phyloP scores from a whole-genome alignment of 208 protist genomes.

The Porcisia hertigi region DNA sequence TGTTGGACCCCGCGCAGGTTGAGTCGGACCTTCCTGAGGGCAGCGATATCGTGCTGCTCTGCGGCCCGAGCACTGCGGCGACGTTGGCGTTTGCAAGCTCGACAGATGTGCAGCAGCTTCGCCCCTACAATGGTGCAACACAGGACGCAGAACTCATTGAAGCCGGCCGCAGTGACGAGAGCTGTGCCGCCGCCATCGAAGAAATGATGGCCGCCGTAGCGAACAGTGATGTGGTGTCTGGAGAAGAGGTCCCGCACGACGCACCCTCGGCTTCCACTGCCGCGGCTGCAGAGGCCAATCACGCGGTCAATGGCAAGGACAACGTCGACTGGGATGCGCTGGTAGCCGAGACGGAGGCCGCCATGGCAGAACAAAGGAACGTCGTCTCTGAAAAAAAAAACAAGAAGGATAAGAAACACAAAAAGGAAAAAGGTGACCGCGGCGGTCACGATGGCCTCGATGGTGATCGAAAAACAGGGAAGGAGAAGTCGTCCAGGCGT shows the following conservation, averaged over 20 bases:
- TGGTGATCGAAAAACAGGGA: not conserved
- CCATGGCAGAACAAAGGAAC: not conserved
- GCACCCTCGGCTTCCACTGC: not conserved
- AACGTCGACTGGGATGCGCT: not conserved
- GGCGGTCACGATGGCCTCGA: not conserved
- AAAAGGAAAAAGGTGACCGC: slow-evolving; percentile 13
- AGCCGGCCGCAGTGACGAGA: slow-evolving; percentile 32
- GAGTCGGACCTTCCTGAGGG: slow-evolving; percentile 40
- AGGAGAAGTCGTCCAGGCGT: slow-evolving; percentile 16
- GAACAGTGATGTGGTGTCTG: not conserved
- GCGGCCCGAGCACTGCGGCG: slow-evolving; percentile 49
- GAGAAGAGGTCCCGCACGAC: not conserved
- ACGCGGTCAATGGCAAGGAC: not conserved
- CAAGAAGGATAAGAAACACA: slow-evolving; percentile 31
- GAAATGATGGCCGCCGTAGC: slow-evolving; percentile 35
- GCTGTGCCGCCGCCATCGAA: slow-evolving; percentile 61
- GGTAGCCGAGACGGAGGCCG: slow-evolving; percentile 4
- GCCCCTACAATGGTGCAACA: slow-evolving; percentile 25
- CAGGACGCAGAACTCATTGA: slow-evolving; percentile 43
- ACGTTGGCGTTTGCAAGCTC: slow-evolving; percentile 60
- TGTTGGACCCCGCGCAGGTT: slow-evolving; percentile 47
- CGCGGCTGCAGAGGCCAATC: not conserved
- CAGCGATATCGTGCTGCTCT: slow-evolving; percentile 64
- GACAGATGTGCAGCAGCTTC: slow-evolving; percentile 39
- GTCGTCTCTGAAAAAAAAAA: slow-evolving; percentile 2